Base-by-base conservation (phyloP, 345 rosid genomes). In the Eutrema heterophyllum region DNA sequence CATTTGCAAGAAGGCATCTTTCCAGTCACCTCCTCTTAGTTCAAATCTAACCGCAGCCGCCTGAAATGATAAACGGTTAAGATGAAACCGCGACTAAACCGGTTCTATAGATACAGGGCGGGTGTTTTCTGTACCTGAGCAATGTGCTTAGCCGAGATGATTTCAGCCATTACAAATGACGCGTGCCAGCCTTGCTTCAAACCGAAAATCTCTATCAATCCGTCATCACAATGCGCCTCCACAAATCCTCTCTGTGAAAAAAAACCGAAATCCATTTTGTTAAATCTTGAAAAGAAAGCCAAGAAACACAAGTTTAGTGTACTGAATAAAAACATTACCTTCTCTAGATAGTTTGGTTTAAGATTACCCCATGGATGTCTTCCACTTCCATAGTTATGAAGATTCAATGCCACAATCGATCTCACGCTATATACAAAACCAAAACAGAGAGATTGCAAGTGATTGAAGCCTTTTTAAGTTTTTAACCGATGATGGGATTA, bases 171-270 rank as follows among this genome's bases (percentile, higher is more conserved):
- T 18, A 96, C 98, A 56, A 96, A 90, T 26, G 98, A 95, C 33
- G 98, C 97, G 55, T 95, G 99, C 99, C 99, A 95, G 49, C 89
- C 99, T 80, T 95, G 98, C 86, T 95, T 95, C 50, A 95, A 80
- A 30, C 99, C 98, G 49, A 92, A 95, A 39, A 95, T 90, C 81
- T 95, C 99, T 45, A 96, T 82, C 41, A 96, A 83, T 12, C 99
- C 97, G 44, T 96, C 99, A 68, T 89, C 97, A 36, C 84, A 88
- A 74, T 88, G 97, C 21, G 99, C 97, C 84, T 90, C 91, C 44
- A 96, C 95, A 79, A 96, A 96, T 32, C 99, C 97, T 74, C 75
- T 90, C 99, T 96, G 82, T 57, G 0, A 38, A 56, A n/a, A 53
- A 5, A 4, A n/a, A 14, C n/a, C 46, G 5, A 35, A 60, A 33